These are phyloP conservation scores for Trichoderma sp. DNA, from an alignment of 2,329 filamentous ascomycete species.

Conservation along the genomic window DNA sequence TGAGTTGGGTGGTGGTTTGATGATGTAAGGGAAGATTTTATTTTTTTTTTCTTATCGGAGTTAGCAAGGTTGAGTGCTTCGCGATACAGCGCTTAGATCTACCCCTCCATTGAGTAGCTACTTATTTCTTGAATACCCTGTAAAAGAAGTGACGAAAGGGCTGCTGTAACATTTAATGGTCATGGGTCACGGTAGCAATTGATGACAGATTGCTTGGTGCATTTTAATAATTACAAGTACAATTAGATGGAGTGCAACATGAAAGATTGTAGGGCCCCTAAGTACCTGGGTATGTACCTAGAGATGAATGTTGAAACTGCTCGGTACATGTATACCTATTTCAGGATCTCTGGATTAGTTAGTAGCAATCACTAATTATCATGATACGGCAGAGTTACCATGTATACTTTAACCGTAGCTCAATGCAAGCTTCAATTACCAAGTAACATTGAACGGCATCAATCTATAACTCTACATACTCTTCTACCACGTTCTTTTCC, in stretches of 20 bases:
- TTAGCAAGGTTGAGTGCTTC: not conserved
- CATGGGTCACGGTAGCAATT: not conserved
- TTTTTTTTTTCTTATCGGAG: conserved; percentile 17
- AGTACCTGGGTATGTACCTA: too few relatives aligned
- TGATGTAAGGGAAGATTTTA: conserved; percentile 10
- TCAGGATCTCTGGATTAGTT: too few relatives aligned
- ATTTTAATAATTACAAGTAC: not conserved
- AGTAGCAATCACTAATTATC: too few relatives aligned
- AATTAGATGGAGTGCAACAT: not conserved
- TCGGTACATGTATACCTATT: too few relatives aligned
- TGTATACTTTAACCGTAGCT: too few relatives aligned
- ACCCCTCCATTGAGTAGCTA: not conserved
- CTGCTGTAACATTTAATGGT: too few relatives aligned
- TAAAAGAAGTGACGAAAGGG: not conserved
- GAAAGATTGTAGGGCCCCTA: too few relatives aligned
- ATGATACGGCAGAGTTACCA: too few relatives aligned
- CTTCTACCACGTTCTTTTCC: too few relatives aligned
- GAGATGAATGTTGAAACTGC: too few relatives aligned
- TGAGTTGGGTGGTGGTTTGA: conserved; percentile 10
- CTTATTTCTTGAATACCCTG: not conserved
- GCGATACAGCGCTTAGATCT: not conserved
- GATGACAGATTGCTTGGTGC: not conserved
- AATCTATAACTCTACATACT: not conserved
- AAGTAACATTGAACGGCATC: not conserved
- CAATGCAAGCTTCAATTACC: not conserved